Evolutionary conservation across 1,284 basidiomycete genomes (phyloP).

Genomic region (Athelia psychrophila): DNA sequence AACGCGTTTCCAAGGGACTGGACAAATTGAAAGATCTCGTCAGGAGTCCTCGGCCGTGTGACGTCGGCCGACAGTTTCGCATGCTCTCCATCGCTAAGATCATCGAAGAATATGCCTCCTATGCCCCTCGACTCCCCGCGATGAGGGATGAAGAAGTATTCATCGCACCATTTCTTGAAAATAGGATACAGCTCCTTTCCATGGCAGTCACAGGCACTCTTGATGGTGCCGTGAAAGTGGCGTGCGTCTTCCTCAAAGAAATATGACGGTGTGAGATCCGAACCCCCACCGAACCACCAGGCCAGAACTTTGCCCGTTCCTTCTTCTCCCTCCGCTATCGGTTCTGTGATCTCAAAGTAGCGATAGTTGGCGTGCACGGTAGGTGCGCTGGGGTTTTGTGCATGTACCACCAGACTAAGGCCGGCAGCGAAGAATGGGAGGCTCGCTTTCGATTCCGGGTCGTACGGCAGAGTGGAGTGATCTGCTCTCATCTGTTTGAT

Average conservation of each 20-base stretch:
- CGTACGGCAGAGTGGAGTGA: conserved; percentile 74
- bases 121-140: conserved; percentile 88
- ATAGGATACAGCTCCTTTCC: conserved; percentile 69
- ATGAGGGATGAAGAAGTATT: conserved; percentile 96
- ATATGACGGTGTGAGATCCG: conserved; percentile 94
- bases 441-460: conserved; percentile 44
- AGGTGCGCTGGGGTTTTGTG: conserved; percentile 86
- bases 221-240: conserved; percentile 86
- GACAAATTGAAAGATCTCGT: conserved; percentile 78
- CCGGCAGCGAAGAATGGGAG: conserved; percentile 96
- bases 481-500: conserved; percentile 95
- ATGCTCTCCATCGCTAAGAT: conserved; percentile 67
- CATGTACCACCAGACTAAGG: conserved; percentile 91
- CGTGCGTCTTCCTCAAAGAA: conserved; percentile 84
- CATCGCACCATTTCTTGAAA: conserved; percentile 97
- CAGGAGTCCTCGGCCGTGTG: conserved; percentile 51
- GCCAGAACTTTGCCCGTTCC: conserved; percentile 58
- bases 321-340: conserved; percentile 28
- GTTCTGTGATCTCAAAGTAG: conserved; percentile 89
- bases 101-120: conserved; percentile 97
- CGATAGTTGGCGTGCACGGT: conserved; percentile 98
- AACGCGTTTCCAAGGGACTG: conserved; percentile 74
- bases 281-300: conserved; percentile 99
- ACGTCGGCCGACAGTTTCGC: conserved; percentile 46
- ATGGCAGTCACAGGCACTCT: conserved; percentile 76